These are phyloP conservation scores for Aechmea fasciata DNA, from an alignment of 176 grass and related monocot species.

Conservation along the genomic window DNA sequence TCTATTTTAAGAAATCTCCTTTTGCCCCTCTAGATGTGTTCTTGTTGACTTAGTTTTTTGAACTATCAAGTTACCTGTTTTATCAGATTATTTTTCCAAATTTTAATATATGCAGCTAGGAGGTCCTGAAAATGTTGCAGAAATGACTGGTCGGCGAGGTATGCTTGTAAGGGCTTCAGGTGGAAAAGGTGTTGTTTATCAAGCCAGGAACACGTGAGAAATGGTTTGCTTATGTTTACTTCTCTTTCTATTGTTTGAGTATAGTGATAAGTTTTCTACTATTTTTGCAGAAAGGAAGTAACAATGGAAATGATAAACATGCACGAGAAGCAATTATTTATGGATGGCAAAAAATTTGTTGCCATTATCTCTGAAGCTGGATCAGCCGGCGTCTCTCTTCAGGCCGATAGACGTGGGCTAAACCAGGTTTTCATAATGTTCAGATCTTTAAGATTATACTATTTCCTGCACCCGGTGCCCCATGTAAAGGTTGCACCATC, in stretches of 20 bases:
- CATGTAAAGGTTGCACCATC: no score
- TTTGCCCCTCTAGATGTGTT: background rate
- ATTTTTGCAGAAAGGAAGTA: conserved; percentile 73
- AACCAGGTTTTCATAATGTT: conserved; percentile 56
- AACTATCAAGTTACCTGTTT: conserved; percentile 1
- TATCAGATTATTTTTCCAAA: conserved; percentile 16
- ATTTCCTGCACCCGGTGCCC: no score
- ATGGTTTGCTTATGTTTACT: conserved; percentile 22
- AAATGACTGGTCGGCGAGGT: conserved; percentile 91
- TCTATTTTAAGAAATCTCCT: background rate
- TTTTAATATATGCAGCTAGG: conserved; percentile 56
- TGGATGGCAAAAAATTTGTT: conserved; percentile 81
- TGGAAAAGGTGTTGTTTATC: conserved; percentile 92
- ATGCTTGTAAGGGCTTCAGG: conserved; percentile 82
- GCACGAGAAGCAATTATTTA: conserved; percentile 95
- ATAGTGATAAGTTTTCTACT: background rate
- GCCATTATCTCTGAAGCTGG: conserved; percentile 99
- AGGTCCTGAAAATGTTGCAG: conserved; percentile 89
- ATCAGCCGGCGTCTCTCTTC: conserved; percentile 95
- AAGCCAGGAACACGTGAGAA: conserved; percentile 77
- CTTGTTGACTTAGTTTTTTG: conserved; percentile 9
- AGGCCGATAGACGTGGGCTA: conserved; percentile 80
- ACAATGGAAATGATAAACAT: conserved; percentile 99
- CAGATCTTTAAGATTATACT: background rate
- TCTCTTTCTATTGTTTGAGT: conserved; percentile 16